phyloP scores from a whole-genome alignment of 164 flowering plant genomes.

The Dillenia suffruticosa region DNA sequence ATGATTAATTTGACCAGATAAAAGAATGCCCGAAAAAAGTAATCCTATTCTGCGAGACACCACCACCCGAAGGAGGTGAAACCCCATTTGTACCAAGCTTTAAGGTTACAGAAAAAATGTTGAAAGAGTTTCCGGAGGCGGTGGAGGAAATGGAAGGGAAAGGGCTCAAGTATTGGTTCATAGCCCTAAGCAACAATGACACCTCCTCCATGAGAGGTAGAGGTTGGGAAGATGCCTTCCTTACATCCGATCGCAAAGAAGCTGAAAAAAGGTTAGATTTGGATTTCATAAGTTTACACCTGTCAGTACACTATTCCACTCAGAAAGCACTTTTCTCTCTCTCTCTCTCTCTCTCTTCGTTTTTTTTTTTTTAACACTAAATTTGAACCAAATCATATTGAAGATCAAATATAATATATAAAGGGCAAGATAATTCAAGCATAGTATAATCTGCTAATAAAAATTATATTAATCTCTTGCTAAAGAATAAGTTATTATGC shows the following conservation, averaged over 20 bases:
- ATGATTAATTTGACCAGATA: conserved; percentile 22
- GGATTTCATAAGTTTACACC: too few species aligned
- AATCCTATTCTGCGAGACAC: conserved; percentile 50
- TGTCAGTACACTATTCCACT: too few species aligned
- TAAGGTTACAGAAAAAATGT: conserved; percentile 42
- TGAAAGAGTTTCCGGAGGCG: conserved; percentile 46
- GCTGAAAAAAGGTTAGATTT: conserved; percentile 42
- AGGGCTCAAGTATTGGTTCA: conserved; percentile 50
- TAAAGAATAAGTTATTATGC: conserved; percentile 4
- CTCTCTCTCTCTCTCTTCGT: too few species aligned
- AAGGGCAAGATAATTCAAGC: too few species aligned
- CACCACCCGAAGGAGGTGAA: conserved; percentile 61
- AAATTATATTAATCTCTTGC: neutral
- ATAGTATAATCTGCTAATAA: neutral
- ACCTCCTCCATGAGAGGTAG: conserved; percentile 59
- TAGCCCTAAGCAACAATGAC: conserved; percentile 36
- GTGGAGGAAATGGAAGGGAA: conserved; percentile 53
- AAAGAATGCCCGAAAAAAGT: conserved; percentile 45
- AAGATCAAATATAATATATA: too few species aligned
- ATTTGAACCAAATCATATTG: too few species aligned
- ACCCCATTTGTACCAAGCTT: conserved; percentile 69
- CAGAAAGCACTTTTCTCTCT: too few species aligned
- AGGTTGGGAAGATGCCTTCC: conserved; percentile 63
- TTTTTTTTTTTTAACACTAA: too few species aligned
- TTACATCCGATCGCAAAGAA: conserved; percentile 41